phyloP scores from a whole-genome alignment of 345 rosid genomes.

The Acer campestre region DNA sequence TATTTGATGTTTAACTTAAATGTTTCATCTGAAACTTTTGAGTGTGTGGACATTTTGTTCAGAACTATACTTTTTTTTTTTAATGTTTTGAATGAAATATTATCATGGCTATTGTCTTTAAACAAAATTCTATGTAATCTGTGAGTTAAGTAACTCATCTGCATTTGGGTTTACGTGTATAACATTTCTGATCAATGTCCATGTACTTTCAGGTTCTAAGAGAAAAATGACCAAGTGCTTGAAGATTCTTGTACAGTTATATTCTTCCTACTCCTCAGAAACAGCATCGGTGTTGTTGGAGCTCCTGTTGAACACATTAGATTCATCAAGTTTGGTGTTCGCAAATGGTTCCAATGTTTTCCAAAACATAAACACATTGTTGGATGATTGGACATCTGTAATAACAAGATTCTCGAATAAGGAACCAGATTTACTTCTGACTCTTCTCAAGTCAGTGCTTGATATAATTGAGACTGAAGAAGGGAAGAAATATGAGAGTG shows the following conservation, averaged over 20 bases:
- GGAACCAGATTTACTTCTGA: conserved; percentile 75
- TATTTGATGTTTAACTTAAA: neutral
- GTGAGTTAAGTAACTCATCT: conserved; percentile 7
- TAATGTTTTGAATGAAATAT: neutral
- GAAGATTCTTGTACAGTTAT: conserved; percentile 59
- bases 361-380: conserved; percentile 33
- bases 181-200: conserved; percentile 16
- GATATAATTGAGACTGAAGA: conserved; percentile 53
- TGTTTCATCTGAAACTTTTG: neutral
- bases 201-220: conserved; percentile 60
- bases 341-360: conserved; percentile 31
- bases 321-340: conserved; percentile 47
- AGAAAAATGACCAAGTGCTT: conserved; percentile 51
- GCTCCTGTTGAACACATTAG: conserved; percentile 54
- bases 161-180: conserved; percentile 8
- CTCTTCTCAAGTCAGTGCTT: conserved; percentile 65
- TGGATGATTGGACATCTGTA: conserved; percentile 73
- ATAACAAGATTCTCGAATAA: conserved; percentile 55
- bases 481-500: conserved; percentile 43
- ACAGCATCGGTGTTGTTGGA: conserved; percentile 67
- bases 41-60: neutral
- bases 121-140: neutral
- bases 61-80: neutral
- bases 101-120: neutral
- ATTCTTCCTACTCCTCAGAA: conserved; percentile 72